Evolutionary conservation across 2,329 filamentous ascomycete species (phyloP).

Genomic region (Colletotrichum higginsianum): DNA sequence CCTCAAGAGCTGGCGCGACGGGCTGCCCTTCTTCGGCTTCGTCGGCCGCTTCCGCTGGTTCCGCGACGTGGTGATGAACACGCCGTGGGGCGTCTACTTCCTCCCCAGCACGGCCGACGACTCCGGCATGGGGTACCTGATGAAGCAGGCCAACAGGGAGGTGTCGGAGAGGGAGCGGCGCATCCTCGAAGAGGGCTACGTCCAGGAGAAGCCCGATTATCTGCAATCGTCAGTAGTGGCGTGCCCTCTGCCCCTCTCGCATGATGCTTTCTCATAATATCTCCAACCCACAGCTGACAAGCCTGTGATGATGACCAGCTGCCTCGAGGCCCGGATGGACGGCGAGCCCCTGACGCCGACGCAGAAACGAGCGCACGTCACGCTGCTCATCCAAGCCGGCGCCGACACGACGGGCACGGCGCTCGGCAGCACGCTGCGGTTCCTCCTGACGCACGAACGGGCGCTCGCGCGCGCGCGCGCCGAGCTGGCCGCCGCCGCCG

Average conservation of each 20-base stretch:
- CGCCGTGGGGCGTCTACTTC: constrained; percentile 6
- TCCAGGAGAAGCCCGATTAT: constrained; percentile 24
- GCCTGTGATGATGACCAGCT: neutral
- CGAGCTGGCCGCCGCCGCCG: constrained; percentile 4
- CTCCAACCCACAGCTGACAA: too few species aligned
- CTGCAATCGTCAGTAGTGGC: constrained; percentile 17
- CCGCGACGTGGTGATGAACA: constrained; percentile 11
- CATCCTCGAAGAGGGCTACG: constrained; percentile 12
- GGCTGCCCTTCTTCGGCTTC: constrained; percentile 23
- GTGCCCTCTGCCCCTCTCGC: neutral
- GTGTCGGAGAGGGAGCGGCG: constrained; percentile 20
- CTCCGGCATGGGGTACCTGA: constrained; percentile 31
- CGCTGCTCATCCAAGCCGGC: constrained; percentile 30
- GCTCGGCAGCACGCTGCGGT: constrained; percentile 31
- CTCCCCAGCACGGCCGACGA: constrained; percentile 25
- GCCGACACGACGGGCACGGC: constrained; percentile 32
- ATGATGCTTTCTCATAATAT: too few species aligned
- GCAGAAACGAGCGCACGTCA: constrained; percentile 28
- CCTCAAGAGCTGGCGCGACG: constrained; percentile 27
- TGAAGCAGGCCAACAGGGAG: constrained; percentile 27
- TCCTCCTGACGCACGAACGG: constrained; percentile 4
- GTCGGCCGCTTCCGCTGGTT: constrained; percentile 24
- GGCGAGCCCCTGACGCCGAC: constrained; percentile 17
- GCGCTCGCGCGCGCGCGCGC: constrained; percentile 8
- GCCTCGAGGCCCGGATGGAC: constrained; percentile 27